Base-by-base conservation (phyloP, 129 eudicot species). In the Chrysanthemum seticuspe region DNA sequence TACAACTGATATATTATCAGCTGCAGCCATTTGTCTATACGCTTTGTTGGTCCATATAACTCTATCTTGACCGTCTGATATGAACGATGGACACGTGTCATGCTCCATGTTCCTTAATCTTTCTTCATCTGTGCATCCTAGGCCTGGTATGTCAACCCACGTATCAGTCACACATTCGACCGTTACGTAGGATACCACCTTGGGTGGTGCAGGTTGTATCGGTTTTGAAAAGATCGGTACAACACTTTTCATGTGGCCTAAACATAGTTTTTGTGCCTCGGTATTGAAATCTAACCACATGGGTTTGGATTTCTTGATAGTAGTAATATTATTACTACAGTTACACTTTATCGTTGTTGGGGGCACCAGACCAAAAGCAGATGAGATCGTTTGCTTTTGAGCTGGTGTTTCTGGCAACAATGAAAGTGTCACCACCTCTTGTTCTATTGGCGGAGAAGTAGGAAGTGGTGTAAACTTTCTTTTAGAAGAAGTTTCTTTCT, bases 21-120 rank as follows among this genome's bases (percentile, higher is more conserved):
- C 80, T 4, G 34, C 86, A 63, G 68, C 85, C 94, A 90, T 82
- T 61, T 62, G 54, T 63, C 72, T 76, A 45, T 76, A 92, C 56
- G 97, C 96, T 48, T 9, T 71, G 73, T 93, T 93, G 3, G 83
- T 48, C 98, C 97, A 90, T 80, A 53, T 44, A n/a, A 93, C 96
- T 10, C 86, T 48, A 36, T 84, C 79, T 57, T 52, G 62, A 2
- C 83, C 85, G 85, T 89, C 96, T 13, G 98, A 79, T 56, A 93
- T 69, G 21, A 93, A 82, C 66, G 89, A 95, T 0, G 98, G 98
- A 87, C 97, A 93, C 86, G 86, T 84, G 96, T 90, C 98, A 14
- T 0, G 5, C 18, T 87, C 86, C 87, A 93, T 62, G 53, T 31
- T 75, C 80, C 68, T 82, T 80, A 77, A 29, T 80, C 68, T 84